These are phyloP conservation scores for Aureobasidium melanogenum DNA, from an alignment of 2,329 filamentous ascomycete genomes.

Conservation along the genomic window DNA sequence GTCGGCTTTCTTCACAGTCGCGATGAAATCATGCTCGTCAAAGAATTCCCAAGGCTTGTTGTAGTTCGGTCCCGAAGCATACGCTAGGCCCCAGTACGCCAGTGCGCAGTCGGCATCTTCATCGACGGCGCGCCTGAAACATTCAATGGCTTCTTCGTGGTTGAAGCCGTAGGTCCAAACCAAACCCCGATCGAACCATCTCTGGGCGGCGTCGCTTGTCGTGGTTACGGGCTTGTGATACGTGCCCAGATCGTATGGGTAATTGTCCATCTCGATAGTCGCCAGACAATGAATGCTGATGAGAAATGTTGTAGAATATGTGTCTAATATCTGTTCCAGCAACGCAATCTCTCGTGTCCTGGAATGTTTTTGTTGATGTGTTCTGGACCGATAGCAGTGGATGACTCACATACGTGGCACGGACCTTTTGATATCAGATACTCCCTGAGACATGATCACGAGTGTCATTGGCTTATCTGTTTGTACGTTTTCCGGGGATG, in stretches of 20 bases:
- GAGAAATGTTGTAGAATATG: no score
- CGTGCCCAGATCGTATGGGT: slow-evolving; percentile 48
- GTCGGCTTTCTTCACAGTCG: slow-evolving; percentile 41
- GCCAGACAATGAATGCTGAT: no score
- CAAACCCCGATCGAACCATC: slow-evolving; percentile 65
- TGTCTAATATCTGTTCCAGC: no score
- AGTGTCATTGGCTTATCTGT: no score
- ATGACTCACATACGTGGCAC: no score
- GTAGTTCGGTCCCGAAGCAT: slow-evolving; percentile 65
- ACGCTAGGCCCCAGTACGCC: slow-evolving; percentile 63
- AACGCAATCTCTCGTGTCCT: no score
- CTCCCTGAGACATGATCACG: no score
- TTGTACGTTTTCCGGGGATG: no score
- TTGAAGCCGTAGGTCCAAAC: slow-evolving; percentile 70
- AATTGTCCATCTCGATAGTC: no score
- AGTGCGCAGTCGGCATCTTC: slow-evolving; percentile 50
- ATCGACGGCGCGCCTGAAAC: slow-evolving; percentile 52
- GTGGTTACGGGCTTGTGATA: slow-evolving; percentile 51
- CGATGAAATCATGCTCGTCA: slow-evolving; percentile 49
- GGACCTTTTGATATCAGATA: no score
- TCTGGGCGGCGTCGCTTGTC: slow-evolving; percentile 42
- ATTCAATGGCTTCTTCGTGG: slow-evolving; percentile 59
- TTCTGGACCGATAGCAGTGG: no score
- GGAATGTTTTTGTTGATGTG: no score
- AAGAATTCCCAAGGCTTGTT: slow-evolving; percentile 73